Evolutionary conservation across 179 eudicot species (phyloP).

Genomic region (Drosera spatulata): DNA sequence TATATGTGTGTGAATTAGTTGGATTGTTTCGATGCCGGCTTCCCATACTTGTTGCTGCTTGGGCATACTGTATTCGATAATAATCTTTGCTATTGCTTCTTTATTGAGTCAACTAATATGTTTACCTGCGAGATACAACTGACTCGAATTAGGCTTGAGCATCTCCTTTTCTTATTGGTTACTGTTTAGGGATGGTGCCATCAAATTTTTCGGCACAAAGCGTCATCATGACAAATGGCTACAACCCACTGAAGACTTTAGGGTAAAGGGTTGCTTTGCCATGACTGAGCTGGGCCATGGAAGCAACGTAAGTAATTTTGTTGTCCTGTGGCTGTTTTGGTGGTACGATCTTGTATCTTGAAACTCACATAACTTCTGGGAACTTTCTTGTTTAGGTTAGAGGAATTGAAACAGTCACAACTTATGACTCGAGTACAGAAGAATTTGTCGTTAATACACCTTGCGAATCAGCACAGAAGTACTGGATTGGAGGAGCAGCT

Average conservation of each 20-base stretch:
- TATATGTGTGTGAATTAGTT: too few species aligned
- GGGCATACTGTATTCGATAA: too few species aligned
- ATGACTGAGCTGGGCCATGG: conserved; percentile 99
- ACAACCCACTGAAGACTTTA: conserved; percentile 53
- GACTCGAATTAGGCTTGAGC: not conserved
- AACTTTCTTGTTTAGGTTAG: conserved; percentile 42
- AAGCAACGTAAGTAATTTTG: conserved; percentile 70
- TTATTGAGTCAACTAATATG: not conserved
- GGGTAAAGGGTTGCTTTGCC: conserved; percentile 85
- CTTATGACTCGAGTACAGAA: conserved; percentile 58
- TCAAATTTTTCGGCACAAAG: conserved; percentile 89
- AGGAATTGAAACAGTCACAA: conserved; percentile 87
- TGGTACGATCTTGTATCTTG: not conserved
- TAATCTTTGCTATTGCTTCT: too few species aligned
- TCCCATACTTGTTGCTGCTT: too few species aligned
- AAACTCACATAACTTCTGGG: not conserved
- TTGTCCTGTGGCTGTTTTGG: not conserved
- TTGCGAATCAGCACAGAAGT: conserved; percentile 95
- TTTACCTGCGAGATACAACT: not conserved
- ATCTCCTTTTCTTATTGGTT: not conserved
- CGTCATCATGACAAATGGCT: conserved; percentile 97
- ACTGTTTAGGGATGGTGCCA: conserved; percentile 83
- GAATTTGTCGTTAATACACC: conserved; percentile 90
- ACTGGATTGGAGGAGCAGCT: conserved; percentile 99
- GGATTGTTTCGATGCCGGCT: too few species aligned